Evolutionary conservation across 352 stramenopile genomes (phyloP), one percentile per base, ranked within the genome.

Genomic region (Phytopythium aichiense): DNA sequence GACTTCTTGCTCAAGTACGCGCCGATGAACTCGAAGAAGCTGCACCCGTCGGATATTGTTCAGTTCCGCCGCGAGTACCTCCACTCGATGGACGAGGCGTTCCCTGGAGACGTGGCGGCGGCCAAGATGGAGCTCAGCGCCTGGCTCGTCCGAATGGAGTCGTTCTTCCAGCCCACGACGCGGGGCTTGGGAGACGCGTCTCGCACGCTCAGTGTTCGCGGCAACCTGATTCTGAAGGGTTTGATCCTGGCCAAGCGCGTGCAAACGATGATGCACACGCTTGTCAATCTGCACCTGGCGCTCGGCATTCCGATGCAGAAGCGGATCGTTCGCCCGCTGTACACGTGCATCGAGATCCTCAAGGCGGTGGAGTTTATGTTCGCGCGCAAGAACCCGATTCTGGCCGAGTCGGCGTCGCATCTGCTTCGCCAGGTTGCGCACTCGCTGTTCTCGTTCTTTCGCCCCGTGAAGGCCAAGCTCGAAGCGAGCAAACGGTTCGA

Each of bases 361-460:
- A 98, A 98, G 70, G 85, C 87, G 4, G 88, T 98, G 35, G 91
- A 98, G 66, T 96, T 97, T 58, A 96, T 97, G 88, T 91, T 97
- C 64, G 85, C 86, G 16, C 71, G 87, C 18, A 95, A 95, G 60
- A 93, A 92, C 64, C 84, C 86, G 7, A 85, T 94, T 30, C 55
- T 95, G 46, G 77, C 80, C 0, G 85, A 95, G 64, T 89, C 73
- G 16, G 79, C 79, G 18, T 87, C 85, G 2, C 75, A 94, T 20
- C 64, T 95, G 46, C 58, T 95, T 22, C 76, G 84, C 0, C 87
- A 94, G 72, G 84, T 94, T 13, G 82, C 84, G 0, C 84, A 94
- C 58, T 88, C 84, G 28, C 58, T 95, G 13, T 92, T 90, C 56
- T 77, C 74, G 2, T 91, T 88, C 52, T 94, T 94, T 64, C 84